A percentile compares a stretch with the other conserved stretches of the same genome.
These are phyloP conservation scores for Prorocentrum cordatum DNA, from an alignment of 169 alveolate species.

Conservation along the genomic window DNA sequence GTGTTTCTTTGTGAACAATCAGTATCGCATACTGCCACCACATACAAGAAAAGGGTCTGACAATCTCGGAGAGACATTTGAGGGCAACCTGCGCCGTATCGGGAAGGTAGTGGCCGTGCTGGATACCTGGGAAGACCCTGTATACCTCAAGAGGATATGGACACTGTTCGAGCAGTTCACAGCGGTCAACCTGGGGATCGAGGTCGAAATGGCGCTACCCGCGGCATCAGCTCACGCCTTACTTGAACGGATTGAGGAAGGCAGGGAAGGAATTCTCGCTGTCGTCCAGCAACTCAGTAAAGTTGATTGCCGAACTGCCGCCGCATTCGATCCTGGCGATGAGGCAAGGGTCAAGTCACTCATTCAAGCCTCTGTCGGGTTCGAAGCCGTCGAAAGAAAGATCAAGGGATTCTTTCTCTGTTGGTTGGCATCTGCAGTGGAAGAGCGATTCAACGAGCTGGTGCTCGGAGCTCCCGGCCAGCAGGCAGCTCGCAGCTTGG, in stretches of 20 bases:
- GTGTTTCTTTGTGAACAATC: conserved; percentile 33
- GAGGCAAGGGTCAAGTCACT: neutral
- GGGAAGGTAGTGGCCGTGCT: conserved; percentile 25
- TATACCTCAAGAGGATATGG: conserved; percentile 1
- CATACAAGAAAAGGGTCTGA: too few relatives aligned
- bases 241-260: neutral
- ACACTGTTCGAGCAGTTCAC: conserved; percentile 15
- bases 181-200: neutral
- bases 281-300: neutral
- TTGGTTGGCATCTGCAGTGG: neutral
- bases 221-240: neutral
- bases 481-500: too few relatives aligned
- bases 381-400: neutral
- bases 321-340: neutral
- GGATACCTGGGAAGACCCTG: conserved; percentile 15
- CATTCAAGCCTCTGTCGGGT: neutral
- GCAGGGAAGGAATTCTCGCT: neutral
- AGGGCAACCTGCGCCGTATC: neutral
- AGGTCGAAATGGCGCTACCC: neutral
- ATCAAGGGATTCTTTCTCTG: neutral
- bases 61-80: neutral
- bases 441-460: too few relatives aligned
- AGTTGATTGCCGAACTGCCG: neutral
- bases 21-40: neutral
- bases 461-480: too few relatives aligned